Percentiles rank a stretch among this genome's conserved stretches.
These are phyloP conservation scores for Pulveroboletus ravenelii DNA, from an alignment of 768 basidiomycete species.

Conservation along the genomic window DNA sequence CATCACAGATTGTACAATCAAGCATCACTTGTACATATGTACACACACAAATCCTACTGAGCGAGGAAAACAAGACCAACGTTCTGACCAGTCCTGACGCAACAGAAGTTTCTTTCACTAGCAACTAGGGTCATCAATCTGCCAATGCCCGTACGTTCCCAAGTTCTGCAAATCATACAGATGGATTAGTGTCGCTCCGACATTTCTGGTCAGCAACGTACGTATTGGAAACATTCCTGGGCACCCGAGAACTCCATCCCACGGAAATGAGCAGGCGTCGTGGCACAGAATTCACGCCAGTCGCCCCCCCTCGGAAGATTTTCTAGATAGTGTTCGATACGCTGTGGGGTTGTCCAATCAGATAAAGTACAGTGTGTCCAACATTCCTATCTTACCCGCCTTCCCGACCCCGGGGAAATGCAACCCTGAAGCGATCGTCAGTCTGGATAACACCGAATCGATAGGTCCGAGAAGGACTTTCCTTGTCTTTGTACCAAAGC, in stretches of 20 bases:
- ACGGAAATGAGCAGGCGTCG: slow-evolving; percentile 27
- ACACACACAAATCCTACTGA: not conserved
- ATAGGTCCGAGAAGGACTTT: not conserved
- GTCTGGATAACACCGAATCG: not conserved
- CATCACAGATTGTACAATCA: too few species aligned
- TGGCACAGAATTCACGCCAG: slow-evolving; percentile 32
- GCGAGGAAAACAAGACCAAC: not conserved
- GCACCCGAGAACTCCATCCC: slow-evolving; percentile 24
- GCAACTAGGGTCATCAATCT: slow-evolving; percentile 15
- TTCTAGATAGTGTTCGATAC: slow-evolving; percentile 28
- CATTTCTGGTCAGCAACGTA: not conserved
- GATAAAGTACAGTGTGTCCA: too few species aligned
- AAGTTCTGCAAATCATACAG: not conserved
- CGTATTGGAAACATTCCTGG: slow-evolving; percentile 8
- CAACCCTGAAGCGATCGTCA: slow-evolving; percentile 16
- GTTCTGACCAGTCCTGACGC: too few species aligned
- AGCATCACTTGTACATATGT: not conserved
- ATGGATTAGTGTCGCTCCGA: not conserved
- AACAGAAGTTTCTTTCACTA: too few species aligned
- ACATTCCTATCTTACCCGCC: slow-evolving; percentile 15
- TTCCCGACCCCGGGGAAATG: slow-evolving; percentile 19
- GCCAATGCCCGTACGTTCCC: slow-evolving; percentile 21
- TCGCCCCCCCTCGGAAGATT: slow-evolving; percentile 25
- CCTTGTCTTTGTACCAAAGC: slow-evolving; percentile 29
- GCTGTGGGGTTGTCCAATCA: slow-evolving; percentile 8